Evolutionary conservation across 2,329 filamentous ascomycete species (phyloP).

Genomic region (Anisogramma anomala): DNA sequence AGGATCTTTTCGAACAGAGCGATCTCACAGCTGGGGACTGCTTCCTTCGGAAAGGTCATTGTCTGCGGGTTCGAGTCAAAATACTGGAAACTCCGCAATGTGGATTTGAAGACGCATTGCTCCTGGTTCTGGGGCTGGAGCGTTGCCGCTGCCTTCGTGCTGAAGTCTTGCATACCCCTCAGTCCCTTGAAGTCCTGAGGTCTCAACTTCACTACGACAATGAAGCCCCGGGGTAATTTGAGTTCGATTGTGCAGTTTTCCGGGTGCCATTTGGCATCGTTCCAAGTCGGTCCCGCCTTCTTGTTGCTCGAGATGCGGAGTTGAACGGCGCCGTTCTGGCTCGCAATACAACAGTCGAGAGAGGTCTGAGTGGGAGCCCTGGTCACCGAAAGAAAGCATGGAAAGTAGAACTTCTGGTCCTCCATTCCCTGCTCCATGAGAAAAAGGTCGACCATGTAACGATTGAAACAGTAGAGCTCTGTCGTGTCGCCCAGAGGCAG

Average conservation of each 20-base stretch:
- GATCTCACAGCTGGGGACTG: slow-evolving; percentile 58
- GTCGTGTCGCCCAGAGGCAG: slow-evolving; percentile 68
- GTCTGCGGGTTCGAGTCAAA: slow-evolving; percentile 61
- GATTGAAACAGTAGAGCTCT: slow-evolving; percentile 66
- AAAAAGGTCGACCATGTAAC: slow-evolving; percentile 62
- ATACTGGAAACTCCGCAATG: slow-evolving; percentile 66
- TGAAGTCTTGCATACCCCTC: slow-evolving; percentile 79
- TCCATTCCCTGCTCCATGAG: slow-evolving; percentile 63
- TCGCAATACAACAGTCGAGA: slow-evolving; percentile 63
- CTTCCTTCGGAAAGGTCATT: slow-evolving; percentile 63
- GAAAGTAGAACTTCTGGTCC: slow-evolving; percentile 55
- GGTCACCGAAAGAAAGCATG: slow-evolving; percentile 65
- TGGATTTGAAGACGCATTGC: slow-evolving; percentile 54
- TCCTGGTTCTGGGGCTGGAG: slow-evolving; percentile 61
- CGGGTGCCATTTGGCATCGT: slow-evolving; percentile 69
- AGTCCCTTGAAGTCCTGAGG: slow-evolving; percentile 69
- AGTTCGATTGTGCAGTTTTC: slow-evolving; percentile 55
- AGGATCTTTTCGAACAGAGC: slow-evolving; percentile 62
- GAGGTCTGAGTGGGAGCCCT: slow-evolving; percentile 58
- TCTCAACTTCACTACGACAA: slow-evolving; percentile 57
- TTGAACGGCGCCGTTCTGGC: slow-evolving; percentile 68
- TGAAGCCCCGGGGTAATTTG: slow-evolving; percentile 63
- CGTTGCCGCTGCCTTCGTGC: slow-evolving; percentile 60
- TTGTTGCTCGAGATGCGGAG: slow-evolving; percentile 60
- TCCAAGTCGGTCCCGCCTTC: slow-evolving; percentile 62